Conservation (phyloP, 148 eudicot genomes). For the Rhododendron griersonianum region DNA sequence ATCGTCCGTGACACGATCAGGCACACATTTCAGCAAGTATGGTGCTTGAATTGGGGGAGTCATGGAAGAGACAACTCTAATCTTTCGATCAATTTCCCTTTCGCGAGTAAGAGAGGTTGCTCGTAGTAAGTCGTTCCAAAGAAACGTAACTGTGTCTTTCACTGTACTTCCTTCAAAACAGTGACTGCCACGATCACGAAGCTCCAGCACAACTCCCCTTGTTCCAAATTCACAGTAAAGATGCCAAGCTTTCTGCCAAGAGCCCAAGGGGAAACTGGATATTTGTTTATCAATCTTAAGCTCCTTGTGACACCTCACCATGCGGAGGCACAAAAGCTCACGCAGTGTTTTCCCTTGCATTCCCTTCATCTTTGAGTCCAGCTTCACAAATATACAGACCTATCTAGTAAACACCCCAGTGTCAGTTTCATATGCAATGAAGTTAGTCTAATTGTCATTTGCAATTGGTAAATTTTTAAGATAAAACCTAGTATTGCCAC, state of each 20-base stretch:
- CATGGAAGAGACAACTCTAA: slow-evolving; percentile 60
- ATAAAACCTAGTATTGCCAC: not conserved
- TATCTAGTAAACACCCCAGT: slow-evolving; percentile 24
- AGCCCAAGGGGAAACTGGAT: slow-evolving; percentile 29
- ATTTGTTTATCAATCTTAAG: slow-evolving; percentile 59
- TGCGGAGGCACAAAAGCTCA: slow-evolving; percentile 55
- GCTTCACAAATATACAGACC: slow-evolving; percentile 58
- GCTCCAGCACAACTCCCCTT: slow-evolving; percentile 57
- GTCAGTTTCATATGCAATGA: not conserved
- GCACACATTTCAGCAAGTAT: slow-evolving; percentile 81
- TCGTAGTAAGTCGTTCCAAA: slow-evolving; percentile 78
- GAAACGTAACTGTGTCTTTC: slow-evolving; percentile 40
- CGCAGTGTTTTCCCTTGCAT: slow-evolving; percentile 29
- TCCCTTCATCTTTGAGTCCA: slow-evolving; percentile 30
- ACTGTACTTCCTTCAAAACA: slow-evolving; percentile 60
- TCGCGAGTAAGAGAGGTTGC: slow-evolving; percentile 63
- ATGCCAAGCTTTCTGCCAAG: slow-evolving; percentile 72
- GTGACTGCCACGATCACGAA: slow-evolving; percentile 51
- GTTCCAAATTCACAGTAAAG: slow-evolving; percentile 86
- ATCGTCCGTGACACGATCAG: slow-evolving; percentile 86
- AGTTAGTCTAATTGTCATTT: not conserved
- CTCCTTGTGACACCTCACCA: slow-evolving; percentile 63
- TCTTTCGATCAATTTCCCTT: slow-evolving; percentile 46
- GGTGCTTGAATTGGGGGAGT: slow-evolving; percentile 93
- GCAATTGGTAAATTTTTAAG: not conserved